Base-by-base conservation (phyloP, 176 grass and related monocot genomes). In the Zoysia pacifica region DNA sequence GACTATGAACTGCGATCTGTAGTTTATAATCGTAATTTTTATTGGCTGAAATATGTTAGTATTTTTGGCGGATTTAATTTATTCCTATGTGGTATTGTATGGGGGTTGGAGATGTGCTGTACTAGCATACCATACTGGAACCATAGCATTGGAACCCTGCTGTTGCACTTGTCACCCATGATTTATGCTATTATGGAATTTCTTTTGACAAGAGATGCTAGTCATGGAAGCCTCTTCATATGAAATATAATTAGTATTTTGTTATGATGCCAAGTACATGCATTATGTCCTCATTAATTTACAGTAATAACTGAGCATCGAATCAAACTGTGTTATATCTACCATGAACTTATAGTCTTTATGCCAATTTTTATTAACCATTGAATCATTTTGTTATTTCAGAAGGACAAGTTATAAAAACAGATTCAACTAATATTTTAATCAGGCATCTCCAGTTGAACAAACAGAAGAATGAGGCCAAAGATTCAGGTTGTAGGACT, bases 371-470 rank as follows among this genome's bases (percentile, higher is more conserved):
- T 58, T 50, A 19, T 70, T 65, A 40, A 89, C 64, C 48, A 46
- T 5, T 80, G 7, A 42, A 81, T 79, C 5, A 73, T 28, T 88
- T 67, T 65, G 28, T 37, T 87, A 74, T 75, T 85, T 69, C 76
- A 98, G 90, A 91, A 68, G 96, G 82, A 46, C 92, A 98, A 81
- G 63, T 98, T 80, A 94, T 94, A 72, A 79, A 91, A 72, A 98
- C 96, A 13, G 83, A 98, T 87, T 60, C 84, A 19, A 94, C 90
- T 48, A 98, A 98, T 70, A 93, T 98, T 86, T 91, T 98, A 77
- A 98, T 94, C 67, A 98, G 96, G 79, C 83, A 93, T 93, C 92
- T 98, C 48, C 90, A 98, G 79, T 76, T 93, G 62, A 94, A 82
- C 78, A 94, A 97, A 72, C 87, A 90, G 62, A 93, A 90, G 69